phyloP scores from a whole-genome alignment of 106 monocot species.

The Apostasia ramifera region DNA sequence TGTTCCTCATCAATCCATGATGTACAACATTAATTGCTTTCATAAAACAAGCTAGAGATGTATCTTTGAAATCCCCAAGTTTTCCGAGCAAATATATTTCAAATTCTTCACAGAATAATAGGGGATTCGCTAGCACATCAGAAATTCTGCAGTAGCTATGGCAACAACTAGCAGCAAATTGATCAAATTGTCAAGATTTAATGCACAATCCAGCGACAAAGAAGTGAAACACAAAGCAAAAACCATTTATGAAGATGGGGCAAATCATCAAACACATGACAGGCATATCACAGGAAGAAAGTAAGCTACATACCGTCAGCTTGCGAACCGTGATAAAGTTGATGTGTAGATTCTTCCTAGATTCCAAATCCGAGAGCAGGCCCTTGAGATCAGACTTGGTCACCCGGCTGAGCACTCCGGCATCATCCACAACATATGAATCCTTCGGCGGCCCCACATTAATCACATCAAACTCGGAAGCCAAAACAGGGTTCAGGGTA shows the following conservation, averaged over 20 bases:
- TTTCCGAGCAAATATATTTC: too few species aligned
- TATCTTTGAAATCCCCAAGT: too few species aligned
- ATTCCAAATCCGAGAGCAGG: conserved; percentile 69
- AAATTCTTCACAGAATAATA: too few species aligned
- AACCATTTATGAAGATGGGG: too few species aligned
- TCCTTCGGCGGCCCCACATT: conserved; percentile 72
- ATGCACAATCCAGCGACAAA: too few species aligned
- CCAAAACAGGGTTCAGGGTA: conserved; percentile 23
- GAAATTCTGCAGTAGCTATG: too few species aligned
- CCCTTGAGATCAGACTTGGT: conserved; percentile 82
- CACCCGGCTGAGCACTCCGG: conserved; percentile 80
- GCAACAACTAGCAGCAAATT: too few species aligned
- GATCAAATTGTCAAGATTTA: too few species aligned
- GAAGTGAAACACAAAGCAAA: not conserved
- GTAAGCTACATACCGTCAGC: conserved; percentile 51
- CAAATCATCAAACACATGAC: not conserved
- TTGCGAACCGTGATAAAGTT: conserved; percentile 92
- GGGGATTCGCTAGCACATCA: too few species aligned
- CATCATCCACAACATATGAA: conserved; percentile 81
- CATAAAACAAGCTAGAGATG: too few species aligned
- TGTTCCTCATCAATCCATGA: too few species aligned
- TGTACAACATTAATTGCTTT: too few species aligned
- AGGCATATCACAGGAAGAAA: not conserved
- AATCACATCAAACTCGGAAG: conserved; percentile 93
- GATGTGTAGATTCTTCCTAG: conserved; percentile 76